phyloP scores from a whole-genome alignment of 257 asterid species.

The Avicennia marina region DNA sequence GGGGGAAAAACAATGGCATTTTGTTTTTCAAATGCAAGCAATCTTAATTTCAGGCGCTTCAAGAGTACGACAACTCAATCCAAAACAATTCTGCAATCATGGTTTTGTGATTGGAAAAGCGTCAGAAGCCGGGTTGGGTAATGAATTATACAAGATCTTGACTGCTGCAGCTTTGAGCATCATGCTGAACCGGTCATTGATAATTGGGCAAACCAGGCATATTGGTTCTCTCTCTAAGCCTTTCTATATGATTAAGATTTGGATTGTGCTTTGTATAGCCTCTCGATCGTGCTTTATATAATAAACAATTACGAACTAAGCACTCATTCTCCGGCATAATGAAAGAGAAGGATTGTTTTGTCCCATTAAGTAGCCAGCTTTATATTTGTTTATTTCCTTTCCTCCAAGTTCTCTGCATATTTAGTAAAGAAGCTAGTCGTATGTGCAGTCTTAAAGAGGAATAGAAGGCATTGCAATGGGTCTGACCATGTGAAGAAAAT shows the following conservation, averaged over 20 bases:
- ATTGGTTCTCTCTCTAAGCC: slow-evolving; percentile 95
- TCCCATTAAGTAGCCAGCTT: too few species aligned
- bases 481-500: not conserved
- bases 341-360: too few species aligned
- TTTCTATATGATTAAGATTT: slow-evolving; percentile 42
- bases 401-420: not conserved
- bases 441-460: not conserved
- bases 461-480: not conserved
- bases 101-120: slow-evolving; percentile 94
- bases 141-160: slow-evolving; percentile 89
- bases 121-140: slow-evolving; percentile 97
- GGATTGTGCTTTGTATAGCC: slow-evolving; percentile 13
- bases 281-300: not conserved
- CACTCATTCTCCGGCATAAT: too few species aligned
- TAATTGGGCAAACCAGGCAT: slow-evolving; percentile 99
- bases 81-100: slow-evolving; percentile 80
- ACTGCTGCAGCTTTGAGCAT: slow-evolving; percentile 94
- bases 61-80: slow-evolving; percentile 59
- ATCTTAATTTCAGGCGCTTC: slow-evolving; percentile 57
- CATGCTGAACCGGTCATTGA: slow-evolving; percentile 96
- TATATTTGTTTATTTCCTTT: not conserved
- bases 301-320: too few species aligned
- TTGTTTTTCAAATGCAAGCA: not conserved
- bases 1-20: too few species aligned
- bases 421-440: not conserved